Evolutionary conservation across 768 basidiomycete genomes (phyloP).

Genomic region (Termitomyces sp.): DNA sequence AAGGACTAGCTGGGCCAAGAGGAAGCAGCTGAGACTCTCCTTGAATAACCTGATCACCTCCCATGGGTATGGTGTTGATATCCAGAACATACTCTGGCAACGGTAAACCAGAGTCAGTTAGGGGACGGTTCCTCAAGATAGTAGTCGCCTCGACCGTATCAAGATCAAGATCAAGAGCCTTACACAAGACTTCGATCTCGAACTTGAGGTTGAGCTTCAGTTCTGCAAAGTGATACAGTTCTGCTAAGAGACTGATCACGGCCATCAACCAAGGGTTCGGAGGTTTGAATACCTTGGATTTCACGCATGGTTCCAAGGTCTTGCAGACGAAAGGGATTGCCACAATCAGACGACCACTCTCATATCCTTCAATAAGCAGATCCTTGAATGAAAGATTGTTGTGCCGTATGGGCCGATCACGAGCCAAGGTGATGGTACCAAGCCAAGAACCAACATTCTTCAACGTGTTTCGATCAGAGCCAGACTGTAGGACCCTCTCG

Average conservation of each 20-base stretch:
- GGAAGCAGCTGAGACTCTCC: slow-evolving; percentile 63
- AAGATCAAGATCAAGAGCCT: slow-evolving; percentile 83
- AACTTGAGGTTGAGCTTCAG: slow-evolving; percentile 97
- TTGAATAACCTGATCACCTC: slow-evolving; percentile 58
- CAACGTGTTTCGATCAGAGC: slow-evolving; percentile 79
- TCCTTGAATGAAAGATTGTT: slow-evolving; percentile 97
- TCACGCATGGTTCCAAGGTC: slow-evolving; percentile 85
- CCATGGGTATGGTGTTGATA: slow-evolving; percentile 77
- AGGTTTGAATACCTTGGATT: slow-evolving; percentile 90
- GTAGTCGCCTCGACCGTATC: slow-evolving; percentile 82
- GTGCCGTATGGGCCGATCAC: slow-evolving; percentile 89
- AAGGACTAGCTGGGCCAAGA: slow-evolving; percentile 57
- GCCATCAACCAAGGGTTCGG: slow-evolving; percentile 99
- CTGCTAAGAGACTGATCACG: slow-evolving; percentile 85
- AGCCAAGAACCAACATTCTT: slow-evolving; percentile 98
- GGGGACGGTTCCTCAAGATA: slow-evolving; percentile 75
- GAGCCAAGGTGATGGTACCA: slow-evolving; percentile 88
- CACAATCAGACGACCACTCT: slow-evolving; percentile 85
- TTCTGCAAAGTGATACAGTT: slow-evolving; percentile 97
- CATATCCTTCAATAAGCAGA: slow-evolving; percentile 93
- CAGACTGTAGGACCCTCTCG: slow-evolving; percentile 84
- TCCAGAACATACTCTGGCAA: slow-evolving; percentile 80
- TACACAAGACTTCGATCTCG: slow-evolving; percentile 97
- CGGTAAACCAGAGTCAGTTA: slow-evolving; percentile 59
- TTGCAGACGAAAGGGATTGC: slow-evolving; percentile 99